Percentiles rank a stretch among this genome's conserved stretches.
phyloP scores from a whole-genome alignment of 352 stramenopile species.

The Globisporangium perplexum region DNA sequence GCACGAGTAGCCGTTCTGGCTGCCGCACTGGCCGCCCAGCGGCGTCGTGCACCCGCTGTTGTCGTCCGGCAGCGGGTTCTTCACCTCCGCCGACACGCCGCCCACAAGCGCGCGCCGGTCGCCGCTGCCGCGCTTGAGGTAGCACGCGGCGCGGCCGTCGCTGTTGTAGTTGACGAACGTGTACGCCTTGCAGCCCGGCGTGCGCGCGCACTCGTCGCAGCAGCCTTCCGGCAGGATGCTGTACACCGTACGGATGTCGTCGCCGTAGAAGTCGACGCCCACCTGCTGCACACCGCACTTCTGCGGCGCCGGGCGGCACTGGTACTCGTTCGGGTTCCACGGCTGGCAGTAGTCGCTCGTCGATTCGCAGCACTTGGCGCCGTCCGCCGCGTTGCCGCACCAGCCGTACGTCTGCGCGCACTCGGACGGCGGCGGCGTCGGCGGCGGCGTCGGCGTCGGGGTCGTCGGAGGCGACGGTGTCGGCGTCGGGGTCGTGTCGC shows the following conservation, averaged over 20 bases:
- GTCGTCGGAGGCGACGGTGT: background rate
- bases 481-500: slow-evolving; percentile 14
- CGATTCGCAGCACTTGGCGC: slow-evolving; percentile 7
- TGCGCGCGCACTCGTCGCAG: slow-evolving; percentile 16
- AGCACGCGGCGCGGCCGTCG: slow-evolving; percentile 5
- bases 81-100: slow-evolving; percentile 6
- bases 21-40: slow-evolving; percentile 15
- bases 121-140: slow-evolving; percentile 10
- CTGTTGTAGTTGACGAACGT: slow-evolving; percentile 35
- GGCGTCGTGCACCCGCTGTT: slow-evolving; percentile 12
- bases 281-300: slow-evolving; percentile 14
- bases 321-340: slow-evolving; percentile 30
- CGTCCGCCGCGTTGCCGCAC: background rate
- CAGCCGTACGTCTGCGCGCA: too few species aligned
- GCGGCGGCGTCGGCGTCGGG: background rate
- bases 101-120: background rate
- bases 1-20: slow-evolving; percentile 11
- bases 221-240: slow-evolving; percentile 19
- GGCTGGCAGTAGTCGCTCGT: slow-evolving; percentile 22
- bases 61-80: slow-evolving; percentile 1
- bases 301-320: slow-evolving; percentile 19
- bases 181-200: slow-evolving; percentile 43
- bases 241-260: slow-evolving; percentile 10
- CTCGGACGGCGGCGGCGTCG: too few species aligned
- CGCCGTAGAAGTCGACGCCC: slow-evolving; percentile 13